Percentiles rank a stretch among this genome's conserved stretches.
Evolutionary conservation across 1,284 basidiomycete genomes (phyloP).

Genomic region (Golubevia pallescens): DNA sequence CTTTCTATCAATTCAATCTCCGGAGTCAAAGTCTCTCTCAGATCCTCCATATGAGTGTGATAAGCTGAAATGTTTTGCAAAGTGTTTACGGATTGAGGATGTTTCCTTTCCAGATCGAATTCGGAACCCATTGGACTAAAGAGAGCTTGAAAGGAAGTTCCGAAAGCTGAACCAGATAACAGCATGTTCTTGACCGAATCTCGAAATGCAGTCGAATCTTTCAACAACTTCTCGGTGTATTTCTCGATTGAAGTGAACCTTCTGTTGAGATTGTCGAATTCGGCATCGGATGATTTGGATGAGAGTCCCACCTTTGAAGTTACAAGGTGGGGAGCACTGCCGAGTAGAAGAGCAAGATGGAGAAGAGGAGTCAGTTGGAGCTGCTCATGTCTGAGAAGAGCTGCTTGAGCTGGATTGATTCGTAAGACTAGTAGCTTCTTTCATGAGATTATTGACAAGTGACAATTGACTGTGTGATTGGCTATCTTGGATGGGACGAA

Average conservation of each 20-base stretch:
- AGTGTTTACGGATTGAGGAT: constrained; percentile 80
- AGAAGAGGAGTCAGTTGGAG: too few species aligned
- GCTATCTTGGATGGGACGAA: too few species aligned
- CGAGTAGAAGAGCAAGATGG: too few species aligned
- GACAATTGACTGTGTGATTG: too few species aligned
- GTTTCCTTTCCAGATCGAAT: constrained; percentile 78
- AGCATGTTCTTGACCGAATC: constrained; percentile 67
- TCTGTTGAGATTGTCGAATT: constrained; percentile 54
- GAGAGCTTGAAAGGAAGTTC: constrained; percentile 6
- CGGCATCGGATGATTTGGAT: constrained; percentile 51
- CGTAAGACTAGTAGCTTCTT: too few species aligned
- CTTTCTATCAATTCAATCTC: constrained; percentile 95
- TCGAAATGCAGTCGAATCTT: constrained; percentile 86
- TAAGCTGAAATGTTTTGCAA: constrained; percentile 79
- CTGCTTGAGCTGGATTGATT: too few species aligned
- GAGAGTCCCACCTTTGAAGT: constrained; percentile 55
- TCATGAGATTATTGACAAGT: too few species aligned
- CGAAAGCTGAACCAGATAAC: not conserved
- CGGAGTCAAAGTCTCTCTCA: constrained; percentile 78
- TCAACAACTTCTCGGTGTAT: constrained; percentile 84
- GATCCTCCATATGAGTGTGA: constrained; percentile 79
- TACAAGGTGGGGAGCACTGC: constrained; percentile 56
- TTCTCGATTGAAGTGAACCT: constrained; percentile 79
- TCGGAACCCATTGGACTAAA: constrained; percentile 69
- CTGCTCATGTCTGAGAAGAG: too few species aligned